Evolutionary conservation across 129 eudicot species (phyloP).

Genomic region (Ambrosia trifida): DNA sequence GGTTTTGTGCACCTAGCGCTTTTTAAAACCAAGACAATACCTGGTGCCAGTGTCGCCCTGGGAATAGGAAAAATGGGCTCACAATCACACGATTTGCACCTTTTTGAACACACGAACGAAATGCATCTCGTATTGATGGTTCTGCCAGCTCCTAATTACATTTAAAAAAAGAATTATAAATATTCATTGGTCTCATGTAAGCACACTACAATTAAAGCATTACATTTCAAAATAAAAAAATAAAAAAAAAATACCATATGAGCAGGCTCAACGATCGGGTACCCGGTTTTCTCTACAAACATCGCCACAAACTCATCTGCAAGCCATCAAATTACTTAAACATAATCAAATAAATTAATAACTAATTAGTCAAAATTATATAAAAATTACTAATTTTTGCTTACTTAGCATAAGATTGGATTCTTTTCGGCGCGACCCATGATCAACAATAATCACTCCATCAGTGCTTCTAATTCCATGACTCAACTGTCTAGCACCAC

Average conservation of each 20-base stretch:
- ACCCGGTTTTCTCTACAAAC: slow-evolving; percentile 77
- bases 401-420: slow-evolving; percentile 88
- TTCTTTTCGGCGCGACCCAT: slow-evolving; percentile 87
- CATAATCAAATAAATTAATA: not conserved
- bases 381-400: not conserved
- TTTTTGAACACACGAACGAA: slow-evolving; percentile 67
- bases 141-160: slow-evolving; percentile 73
- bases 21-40: too few species aligned
- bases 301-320: slow-evolving; percentile 90
- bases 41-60: slow-evolving; percentile 98
- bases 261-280: slow-evolving; percentile 94
- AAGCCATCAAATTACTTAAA: slow-evolving; percentile 22
- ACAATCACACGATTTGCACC: slow-evolving; percentile 86
- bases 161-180: slow-evolving; percentile 1
- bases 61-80: slow-evolving; percentile 94
- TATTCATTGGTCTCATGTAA: slow-evolving; percentile 16
- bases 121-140: slow-evolving; percentile 85
- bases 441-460: slow-evolving; percentile 89
- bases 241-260: slow-evolving; percentile 67
- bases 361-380: not conserved
- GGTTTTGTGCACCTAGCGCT: too few species aligned
- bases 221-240: not conserved
- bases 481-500: slow-evolving; percentile 42
- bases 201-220: slow-evolving; percentile 1
- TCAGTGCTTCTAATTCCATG: slow-evolving; percentile 55